Conservation (phyloP, 2,329 filamentous ascomycete genomes). For the Eurotiales sp. region DNA sequence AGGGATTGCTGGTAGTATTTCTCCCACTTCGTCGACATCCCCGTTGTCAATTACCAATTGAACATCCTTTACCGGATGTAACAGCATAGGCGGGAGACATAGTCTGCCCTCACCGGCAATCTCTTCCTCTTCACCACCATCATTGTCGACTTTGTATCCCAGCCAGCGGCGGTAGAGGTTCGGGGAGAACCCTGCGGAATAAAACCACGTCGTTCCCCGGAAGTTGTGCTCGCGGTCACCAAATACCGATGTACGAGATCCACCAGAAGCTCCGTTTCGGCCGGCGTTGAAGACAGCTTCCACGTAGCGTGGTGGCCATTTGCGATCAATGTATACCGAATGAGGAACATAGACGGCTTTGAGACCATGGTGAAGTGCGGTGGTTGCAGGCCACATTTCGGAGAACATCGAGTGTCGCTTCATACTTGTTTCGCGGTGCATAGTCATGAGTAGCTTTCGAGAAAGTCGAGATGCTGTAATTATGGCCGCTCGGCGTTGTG, state of each 20-base stretch:
- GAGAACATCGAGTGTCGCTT: constrained; percentile 88
- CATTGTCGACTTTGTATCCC: constrained; percentile 73
- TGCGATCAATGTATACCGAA: constrained; percentile 79
- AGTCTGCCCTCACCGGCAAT: constrained; percentile 72
- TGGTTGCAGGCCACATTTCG: constrained; percentile 92
- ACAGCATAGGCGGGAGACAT: constrained; percentile 84
- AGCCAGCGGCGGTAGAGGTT: constrained; percentile 84
- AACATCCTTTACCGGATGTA: constrained; percentile 83
- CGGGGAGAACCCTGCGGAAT: constrained; percentile 75
- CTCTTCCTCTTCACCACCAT: constrained; percentile 75
- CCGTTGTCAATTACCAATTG: constrained; percentile 49
- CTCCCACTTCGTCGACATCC: constrained; percentile 14
- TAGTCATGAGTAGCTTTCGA: constrained; percentile 70
- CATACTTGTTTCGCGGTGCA: constrained; percentile 85
- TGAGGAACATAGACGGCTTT: constrained; percentile 92
- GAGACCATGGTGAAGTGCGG: constrained; percentile 83
- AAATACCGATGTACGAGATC: constrained; percentile 67
- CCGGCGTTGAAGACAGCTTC: constrained; percentile 78
- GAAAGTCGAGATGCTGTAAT: constrained; percentile 85
- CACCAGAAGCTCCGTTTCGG: constrained; percentile 70
- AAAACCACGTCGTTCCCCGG: constrained; percentile 84
- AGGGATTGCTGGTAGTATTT: background rate
- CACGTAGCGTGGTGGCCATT: constrained; percentile 77
- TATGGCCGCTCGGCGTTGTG: constrained; percentile 77
- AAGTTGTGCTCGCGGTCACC: constrained; percentile 89